Base-by-base conservation (phyloP, 176 grass and related monocot species). In the Bothriochloa decipiens region DNA sequence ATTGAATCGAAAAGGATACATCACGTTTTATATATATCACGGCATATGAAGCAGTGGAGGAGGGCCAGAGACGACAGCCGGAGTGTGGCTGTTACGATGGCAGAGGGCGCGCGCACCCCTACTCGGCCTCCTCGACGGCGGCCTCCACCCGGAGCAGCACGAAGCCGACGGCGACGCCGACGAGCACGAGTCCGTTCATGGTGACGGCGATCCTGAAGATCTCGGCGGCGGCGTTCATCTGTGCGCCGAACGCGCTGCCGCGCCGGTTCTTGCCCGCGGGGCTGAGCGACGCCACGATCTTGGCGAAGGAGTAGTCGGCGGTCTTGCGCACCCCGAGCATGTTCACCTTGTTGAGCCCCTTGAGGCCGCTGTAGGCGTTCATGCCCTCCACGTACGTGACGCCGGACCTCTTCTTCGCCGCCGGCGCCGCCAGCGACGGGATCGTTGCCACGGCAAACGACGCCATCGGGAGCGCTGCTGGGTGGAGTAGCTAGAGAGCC, bases 121-220 rank as follows among this genome's bases (percentile, higher is more conserved):
- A 62, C 62, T 99, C 97, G 71, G 89, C 25, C 84, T 99, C 91
- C 91, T 99, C 97, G 69, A 91, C 39, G 80, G 77, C 29, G 6
- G 93, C 75, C 84, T 99, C 93, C 25, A 92, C 26, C 75, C 96
- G 87, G 55, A 99, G 96, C 67, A 96, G 96, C 35, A 99, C 88
- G 77, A 99, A 99, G 2, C 91, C 96, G 74, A 99, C 87, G 62
- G 93, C 96, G 77, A 96, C 96, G 68, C 93, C 96, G 66, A 96
- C 75, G 65, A 99, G 88, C 68, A 83, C 79, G 58, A 99, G 93
- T 18, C 61, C 93, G 60, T 94, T 99, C 90, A 94, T 99, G 88
- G 79, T 89, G 58, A 80, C 88, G 35, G 93, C 93, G 47, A 96
- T 99, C 85, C 72, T 87, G 78, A 96, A 96, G 39, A 99, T 99